Evolutionary conservation across 176 grass and related monocot genomes (phyloP).

Genomic region (Eremochloa ophiuroides): DNA sequence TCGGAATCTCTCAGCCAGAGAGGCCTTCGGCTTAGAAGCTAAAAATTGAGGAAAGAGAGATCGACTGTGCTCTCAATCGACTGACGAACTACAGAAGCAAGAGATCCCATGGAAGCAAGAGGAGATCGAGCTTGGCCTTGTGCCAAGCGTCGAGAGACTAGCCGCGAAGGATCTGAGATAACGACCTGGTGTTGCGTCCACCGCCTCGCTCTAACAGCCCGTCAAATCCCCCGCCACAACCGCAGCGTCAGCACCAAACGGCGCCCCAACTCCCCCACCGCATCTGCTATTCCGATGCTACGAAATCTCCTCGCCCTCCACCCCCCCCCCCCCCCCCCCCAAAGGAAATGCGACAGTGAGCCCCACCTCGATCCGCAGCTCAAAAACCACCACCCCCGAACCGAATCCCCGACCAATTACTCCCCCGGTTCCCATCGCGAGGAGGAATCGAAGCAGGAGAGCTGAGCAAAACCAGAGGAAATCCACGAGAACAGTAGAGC

Average conservation of each 20-base stretch:
- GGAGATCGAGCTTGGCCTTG: not conserved
- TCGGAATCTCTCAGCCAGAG: not conserved
- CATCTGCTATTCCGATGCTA: not conserved
- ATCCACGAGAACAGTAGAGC: not conserved
- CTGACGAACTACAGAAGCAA: not conserved
- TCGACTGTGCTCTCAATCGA: not conserved
- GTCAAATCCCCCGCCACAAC: not conserved
- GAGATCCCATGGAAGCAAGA: not conserved
- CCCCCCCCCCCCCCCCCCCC: too few relatives aligned
- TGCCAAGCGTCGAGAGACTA: not conserved
- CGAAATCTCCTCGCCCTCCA: not conserved
- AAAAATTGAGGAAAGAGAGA: constrained; percentile 14
- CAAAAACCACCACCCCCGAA: not conserved
- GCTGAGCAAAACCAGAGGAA: not conserved
- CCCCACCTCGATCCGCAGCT: not conserved
- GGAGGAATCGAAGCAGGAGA: not conserved
- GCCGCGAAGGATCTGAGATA: not conserved
- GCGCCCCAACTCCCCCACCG: constrained; percentile 7
- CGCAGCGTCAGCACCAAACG: not conserved
- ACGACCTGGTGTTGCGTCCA: not conserved
- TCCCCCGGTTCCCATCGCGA: not conserved
- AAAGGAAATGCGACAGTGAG: not conserved
- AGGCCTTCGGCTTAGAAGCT: not conserved
- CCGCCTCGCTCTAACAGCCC: not conserved
- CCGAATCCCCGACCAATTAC: not conserved